Evolutionary conservation across 345 rosid species (phyloP).

Genomic region (Acer negundo): DNA sequence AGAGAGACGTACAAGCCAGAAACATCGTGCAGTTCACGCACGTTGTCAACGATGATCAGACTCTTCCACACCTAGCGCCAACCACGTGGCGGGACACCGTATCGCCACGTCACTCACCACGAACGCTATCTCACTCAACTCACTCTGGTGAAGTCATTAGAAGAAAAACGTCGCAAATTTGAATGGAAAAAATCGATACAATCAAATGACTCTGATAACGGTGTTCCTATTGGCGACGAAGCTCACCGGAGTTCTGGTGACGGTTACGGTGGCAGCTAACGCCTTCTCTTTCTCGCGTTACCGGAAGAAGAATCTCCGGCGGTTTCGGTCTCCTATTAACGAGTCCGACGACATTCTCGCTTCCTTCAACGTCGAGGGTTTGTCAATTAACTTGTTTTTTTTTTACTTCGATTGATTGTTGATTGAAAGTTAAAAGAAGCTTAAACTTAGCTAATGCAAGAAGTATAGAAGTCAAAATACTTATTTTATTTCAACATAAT

Average conservation of each 20-base stretch:
- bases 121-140: neutral
- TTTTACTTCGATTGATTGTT: neutral
- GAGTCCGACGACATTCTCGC: conserved; percentile 78
- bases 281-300: conserved; percentile 72
- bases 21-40: neutral
- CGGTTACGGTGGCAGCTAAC: conserved; percentile 74
- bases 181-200: neutral
- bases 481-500: too few species aligned
- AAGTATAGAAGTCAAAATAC: neutral
- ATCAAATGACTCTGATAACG: conserved; percentile 41
- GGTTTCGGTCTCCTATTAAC: conserved; percentile 68
- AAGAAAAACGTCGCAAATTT: neutral
- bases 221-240: conserved; percentile 59
- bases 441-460: neutral
- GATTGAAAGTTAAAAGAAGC: neutral
- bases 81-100: neutral
- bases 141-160: neutral
- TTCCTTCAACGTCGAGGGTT: conserved; percentile 55
- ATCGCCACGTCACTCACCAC: conserved; percentile 8
- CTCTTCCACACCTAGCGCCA: too few species aligned
- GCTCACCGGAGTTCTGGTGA: conserved; percentile 66
- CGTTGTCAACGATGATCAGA: neutral
- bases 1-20: neutral
- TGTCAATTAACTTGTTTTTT: neutral
- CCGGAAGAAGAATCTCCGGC: conserved; percentile 54